These are phyloP conservation scores for Hypoxylon sp. DNA, from an alignment of 2,329 filamentous ascomycete species.

Conservation along the genomic window DNA sequence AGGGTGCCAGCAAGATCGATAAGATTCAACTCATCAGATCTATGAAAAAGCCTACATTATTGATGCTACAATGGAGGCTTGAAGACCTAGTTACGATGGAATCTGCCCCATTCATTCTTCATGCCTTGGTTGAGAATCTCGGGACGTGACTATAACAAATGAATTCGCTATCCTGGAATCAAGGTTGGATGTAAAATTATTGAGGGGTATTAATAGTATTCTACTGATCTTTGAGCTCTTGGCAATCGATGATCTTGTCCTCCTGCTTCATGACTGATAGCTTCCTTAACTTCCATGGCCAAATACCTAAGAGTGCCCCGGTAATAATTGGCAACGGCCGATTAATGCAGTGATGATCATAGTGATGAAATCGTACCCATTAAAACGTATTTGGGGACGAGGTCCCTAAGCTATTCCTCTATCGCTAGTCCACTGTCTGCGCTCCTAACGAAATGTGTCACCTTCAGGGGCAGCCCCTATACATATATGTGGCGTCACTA, in stretches of 20 bases:
- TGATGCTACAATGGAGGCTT: neutral
- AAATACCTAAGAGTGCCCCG: too few species aligned
- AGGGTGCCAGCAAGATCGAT: neutral
- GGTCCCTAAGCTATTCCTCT: too few species aligned
- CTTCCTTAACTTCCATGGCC: too few species aligned
- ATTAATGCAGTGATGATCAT: too few species aligned
- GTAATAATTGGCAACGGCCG: too few species aligned
- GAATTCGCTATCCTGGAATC: neutral
- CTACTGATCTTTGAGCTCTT: neutral
- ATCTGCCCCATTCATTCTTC: neutral
- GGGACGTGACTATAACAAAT: too few species aligned
- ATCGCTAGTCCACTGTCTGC: too few species aligned
- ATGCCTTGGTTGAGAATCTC: neutral
- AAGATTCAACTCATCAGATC: neutral
- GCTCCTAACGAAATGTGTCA: too few species aligned
- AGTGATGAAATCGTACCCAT: too few species aligned
- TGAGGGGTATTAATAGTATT: neutral
- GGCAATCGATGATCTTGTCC: neutral
- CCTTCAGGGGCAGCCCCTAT: too few species aligned
- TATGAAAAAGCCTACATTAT: neutral
- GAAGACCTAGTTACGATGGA: neutral
- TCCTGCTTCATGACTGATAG: neutral
- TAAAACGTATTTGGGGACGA: too few species aligned
- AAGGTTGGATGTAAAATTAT: neutral
- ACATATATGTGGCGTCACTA: too few species aligned